A percentile compares a stretch with the other conserved stretches of the same genome.
Conservation (phyloP, 306 rosid genomes). For the Lathyrus oleraceus region DNA sequence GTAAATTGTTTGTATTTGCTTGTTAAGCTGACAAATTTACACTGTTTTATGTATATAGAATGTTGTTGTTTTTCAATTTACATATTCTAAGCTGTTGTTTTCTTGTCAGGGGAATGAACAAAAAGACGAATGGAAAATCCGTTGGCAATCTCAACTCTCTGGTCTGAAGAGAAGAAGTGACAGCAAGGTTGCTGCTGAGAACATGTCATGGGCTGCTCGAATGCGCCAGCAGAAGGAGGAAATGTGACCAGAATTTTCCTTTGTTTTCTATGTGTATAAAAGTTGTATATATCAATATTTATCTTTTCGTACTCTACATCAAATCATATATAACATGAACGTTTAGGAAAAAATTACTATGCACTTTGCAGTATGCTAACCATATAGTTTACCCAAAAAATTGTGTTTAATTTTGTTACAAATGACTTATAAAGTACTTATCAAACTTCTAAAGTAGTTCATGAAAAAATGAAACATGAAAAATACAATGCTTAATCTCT, state of each 20-base stretch:
- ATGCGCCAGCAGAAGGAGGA: slow-evolving; percentile 68
- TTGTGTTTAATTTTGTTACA: neutral
- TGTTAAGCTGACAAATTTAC: slow-evolving; percentile 5
- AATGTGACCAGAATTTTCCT: slow-evolving; percentile 20
- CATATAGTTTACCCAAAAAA: neutral
- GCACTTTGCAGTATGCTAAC: neutral
- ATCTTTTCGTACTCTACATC: slow-evolving; percentile 5
- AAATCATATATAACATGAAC: slow-evolving; percentile 26
- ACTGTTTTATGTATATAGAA: neutral
- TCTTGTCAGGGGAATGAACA: slow-evolving; percentile 54
- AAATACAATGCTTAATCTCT: too few species aligned
- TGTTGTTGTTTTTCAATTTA: neutral
- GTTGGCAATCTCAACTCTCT: slow-evolving; percentile 69
- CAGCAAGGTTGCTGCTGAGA: slow-evolving; percentile 43
- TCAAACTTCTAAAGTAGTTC: too few species aligned
- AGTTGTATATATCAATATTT: slow-evolving; percentile 13
- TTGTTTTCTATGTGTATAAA: neutral
- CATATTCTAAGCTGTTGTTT: slow-evolving; percentile 8
- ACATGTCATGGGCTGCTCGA: slow-evolving; percentile 79
- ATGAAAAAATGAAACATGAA: too few species aligned
- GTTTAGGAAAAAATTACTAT: neutral
- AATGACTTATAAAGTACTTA: neutral
- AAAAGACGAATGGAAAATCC: slow-evolving; percentile 52
- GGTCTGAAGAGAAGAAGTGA: slow-evolving; percentile 62
- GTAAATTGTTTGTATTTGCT: slow-evolving; percentile 2